Conservation (phyloP, 2,329 filamentous ascomycete genomes). For the Blastomyces gilchristii region DNA sequence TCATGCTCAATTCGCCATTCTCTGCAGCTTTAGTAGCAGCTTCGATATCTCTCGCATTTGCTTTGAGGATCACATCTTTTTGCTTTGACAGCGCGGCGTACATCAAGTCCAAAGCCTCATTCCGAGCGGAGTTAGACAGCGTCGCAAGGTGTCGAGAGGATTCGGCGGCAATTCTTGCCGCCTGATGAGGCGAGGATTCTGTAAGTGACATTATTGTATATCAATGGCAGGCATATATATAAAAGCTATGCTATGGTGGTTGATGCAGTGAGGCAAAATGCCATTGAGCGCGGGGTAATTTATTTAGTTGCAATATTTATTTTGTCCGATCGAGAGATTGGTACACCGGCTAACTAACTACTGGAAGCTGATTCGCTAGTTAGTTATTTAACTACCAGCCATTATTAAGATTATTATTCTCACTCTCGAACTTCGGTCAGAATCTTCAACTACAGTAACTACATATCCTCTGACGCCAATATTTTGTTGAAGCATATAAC, state of each 20-base stretch:
- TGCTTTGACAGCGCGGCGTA: conserved; percentile 62
- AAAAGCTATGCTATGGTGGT: neutral
- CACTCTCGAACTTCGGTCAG: too few relatives aligned
- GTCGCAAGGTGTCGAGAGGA: conserved; percentile 77
- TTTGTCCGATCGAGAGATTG: too few relatives aligned
- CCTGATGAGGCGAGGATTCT: conserved; percentile 66
- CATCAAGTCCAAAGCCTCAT: conserved; percentile 74
- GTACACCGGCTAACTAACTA: too few relatives aligned
- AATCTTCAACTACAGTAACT: too few relatives aligned
- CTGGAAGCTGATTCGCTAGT: too few relatives aligned
- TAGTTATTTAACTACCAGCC: neutral
- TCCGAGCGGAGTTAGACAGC: conserved; percentile 63
- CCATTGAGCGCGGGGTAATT: neutral
- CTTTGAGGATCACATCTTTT: conserved; percentile 67
- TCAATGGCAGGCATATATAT: neutral
- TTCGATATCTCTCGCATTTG: conserved; percentile 75
- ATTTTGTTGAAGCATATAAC: too few relatives aligned
- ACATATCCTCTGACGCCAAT: too few relatives aligned
- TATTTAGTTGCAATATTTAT: neutral
- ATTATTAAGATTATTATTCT: too few relatives aligned
- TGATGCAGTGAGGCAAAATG: neutral
- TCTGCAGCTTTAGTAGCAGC: conserved; percentile 62
- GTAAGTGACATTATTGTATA: conserved; percentile 66
- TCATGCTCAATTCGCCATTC: conserved; percentile 65
- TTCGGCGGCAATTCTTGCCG: conserved; percentile 65